phyloP scores from a whole-genome alignment of 441 rosid species.

The Hura crepitans region DNA sequence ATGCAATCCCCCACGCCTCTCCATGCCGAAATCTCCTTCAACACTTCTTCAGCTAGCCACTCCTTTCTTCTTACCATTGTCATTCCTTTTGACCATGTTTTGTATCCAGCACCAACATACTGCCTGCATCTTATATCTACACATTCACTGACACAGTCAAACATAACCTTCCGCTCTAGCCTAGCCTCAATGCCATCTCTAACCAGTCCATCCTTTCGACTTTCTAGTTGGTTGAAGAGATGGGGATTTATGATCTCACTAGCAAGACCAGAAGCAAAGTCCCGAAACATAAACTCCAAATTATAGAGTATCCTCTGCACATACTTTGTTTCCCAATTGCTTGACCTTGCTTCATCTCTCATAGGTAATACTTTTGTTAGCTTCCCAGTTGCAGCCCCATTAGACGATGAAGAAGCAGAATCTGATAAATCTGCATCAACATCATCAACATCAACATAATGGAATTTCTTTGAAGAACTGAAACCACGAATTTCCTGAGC shows the following conservation, averaged over 20 bases:
- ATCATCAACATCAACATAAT: constrained; percentile 39
- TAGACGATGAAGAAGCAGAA: constrained; percentile 61
- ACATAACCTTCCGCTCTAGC: constrained; percentile 49
- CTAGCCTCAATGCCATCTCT: constrained; percentile 29
- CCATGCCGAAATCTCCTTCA: constrained; percentile 62
- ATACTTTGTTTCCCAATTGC: constrained; percentile 61
- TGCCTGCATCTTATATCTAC: constrained; percentile 53
- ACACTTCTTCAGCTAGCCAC: constrained; percentile 62
- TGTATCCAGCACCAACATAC: constrained; percentile 50
- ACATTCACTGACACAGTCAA: constrained; percentile 69
- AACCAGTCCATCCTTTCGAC: constrained; percentile 31
- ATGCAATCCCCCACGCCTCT: constrained; percentile 66
- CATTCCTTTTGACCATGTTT: constrained; percentile 47
- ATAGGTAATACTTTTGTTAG: constrained; percentile 14
- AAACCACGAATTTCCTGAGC: constrained; percentile 41
- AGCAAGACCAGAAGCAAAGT: constrained; percentile 48
- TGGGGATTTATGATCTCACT: constrained; percentile 46
- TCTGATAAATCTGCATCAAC: constrained; percentile 54
- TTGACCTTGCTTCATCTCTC: constrained; percentile 24
- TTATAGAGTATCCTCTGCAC: constrained; percentile 54
- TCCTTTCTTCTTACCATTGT: constrained; percentile 46
- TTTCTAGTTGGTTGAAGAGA: constrained; percentile 65
- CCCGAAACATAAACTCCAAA: constrained; percentile 59
- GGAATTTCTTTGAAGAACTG: constrained; percentile 36
- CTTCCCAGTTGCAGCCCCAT: constrained; percentile 32